Percentiles rank a stretch among this genome's conserved stretches.
Conservation (phyloP, 495 filamentous ascomycete genomes). For the Tricharina praecox region DNA sequence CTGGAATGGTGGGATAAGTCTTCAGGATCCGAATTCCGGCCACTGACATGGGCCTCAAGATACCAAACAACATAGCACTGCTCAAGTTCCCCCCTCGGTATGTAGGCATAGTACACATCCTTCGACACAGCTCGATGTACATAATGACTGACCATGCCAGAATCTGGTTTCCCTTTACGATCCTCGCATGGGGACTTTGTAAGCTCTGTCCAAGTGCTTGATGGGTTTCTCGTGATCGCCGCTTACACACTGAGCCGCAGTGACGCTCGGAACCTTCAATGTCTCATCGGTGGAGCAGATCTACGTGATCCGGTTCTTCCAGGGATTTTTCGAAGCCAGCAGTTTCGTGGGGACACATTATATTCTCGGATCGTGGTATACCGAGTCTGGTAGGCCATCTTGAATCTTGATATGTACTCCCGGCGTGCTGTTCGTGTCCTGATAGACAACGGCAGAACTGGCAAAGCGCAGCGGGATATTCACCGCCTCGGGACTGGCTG, state of each 20-base stretch:
- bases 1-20: constrained; percentile 1
- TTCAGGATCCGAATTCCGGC: background rate
- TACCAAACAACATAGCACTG: constrained; percentile 3
- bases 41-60: background rate
- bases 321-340: constrained; percentile 42
- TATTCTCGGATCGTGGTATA: constrained; percentile 53
- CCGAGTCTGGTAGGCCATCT: constrained; percentile 25
- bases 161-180: constrained; percentile 8
- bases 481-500: constrained; percentile 36
- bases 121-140: background rate
- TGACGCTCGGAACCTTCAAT: background rate
- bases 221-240: no score
- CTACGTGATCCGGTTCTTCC: constrained; percentile 53
- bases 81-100: constrained; percentile 1
- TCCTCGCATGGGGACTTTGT: constrained; percentile 1
- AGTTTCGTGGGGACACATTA: constrained; percentile 50
- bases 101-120: no score
- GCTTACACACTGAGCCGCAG: no score
- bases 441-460: constrained; percentile 34
- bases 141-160: background rate
- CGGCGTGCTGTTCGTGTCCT: background rate
- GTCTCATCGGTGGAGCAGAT: constrained; percentile 28
- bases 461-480: constrained; percentile 45
- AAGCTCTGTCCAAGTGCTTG: background rate
- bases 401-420: background rate